Conservation (phyloP, 805 yeast genomes). For the Grigorovia jiainica region DNA sequence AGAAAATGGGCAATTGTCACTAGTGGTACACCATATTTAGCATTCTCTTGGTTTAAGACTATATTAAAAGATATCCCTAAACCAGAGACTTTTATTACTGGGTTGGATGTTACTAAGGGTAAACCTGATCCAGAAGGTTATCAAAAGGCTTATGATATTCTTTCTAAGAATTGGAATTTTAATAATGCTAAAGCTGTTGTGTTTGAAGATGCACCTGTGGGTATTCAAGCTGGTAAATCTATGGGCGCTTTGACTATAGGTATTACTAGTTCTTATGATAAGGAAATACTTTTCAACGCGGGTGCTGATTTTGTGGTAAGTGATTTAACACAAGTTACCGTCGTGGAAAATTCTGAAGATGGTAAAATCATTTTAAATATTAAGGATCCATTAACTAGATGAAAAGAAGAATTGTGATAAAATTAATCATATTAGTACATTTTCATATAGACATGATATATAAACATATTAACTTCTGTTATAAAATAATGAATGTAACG, state of each 20-base stretch:
- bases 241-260: conserved; percentile 74
- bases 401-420: too few species aligned
- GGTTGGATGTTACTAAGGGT: conserved; percentile 60
- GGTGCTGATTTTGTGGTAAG: conserved; percentile 75
- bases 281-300: conserved; percentile 50
- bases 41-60: conserved; percentile 56
- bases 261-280: conserved; percentile 61
- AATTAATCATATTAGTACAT: too few species aligned
- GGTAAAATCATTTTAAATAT: conserved; percentile 7
- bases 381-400: not conserved
- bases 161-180: conserved; percentile 32
- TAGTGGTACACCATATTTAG: conserved; percentile 63
- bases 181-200: conserved; percentile 38
- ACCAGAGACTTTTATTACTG: conserved; percentile 73
- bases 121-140: conserved; percentile 82
- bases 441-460: too few species aligned
- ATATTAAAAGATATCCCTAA: conserved; percentile 42
- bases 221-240: conserved; percentile 64
- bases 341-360: conserved; percentile 6
- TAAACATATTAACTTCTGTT: too few species aligned
- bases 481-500: too few species aligned
- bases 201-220: conserved; percentile 82
- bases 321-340: conserved; percentile 37
- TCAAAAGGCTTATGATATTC: conserved; percentile 42
- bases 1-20: conserved; percentile 76